Evolutionary conservation across 495 filamentous ascomycete species (phyloP).

Genomic region (Astrothelium subdiscretum): DNA sequence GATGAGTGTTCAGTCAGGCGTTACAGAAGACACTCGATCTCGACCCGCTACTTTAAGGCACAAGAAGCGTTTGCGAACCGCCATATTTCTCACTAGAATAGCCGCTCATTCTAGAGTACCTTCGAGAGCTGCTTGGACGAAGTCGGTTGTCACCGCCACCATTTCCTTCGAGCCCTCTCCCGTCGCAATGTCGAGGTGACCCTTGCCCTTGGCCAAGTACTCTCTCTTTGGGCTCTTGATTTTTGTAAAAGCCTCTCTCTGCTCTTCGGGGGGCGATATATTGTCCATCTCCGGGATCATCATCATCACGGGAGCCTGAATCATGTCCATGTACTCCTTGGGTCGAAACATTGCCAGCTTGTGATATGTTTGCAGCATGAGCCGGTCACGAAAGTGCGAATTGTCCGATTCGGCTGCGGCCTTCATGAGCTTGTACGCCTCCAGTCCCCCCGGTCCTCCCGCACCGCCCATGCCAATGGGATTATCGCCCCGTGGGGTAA

Average conservation of each 20-base stretch:
- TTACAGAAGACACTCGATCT: too few relatives aligned
- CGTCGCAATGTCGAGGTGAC: slow-evolving; percentile 5
- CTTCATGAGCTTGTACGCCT: slow-evolving; percentile 14
- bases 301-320: slow-evolving; percentile 16
- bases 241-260: neutral
- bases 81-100: too few relatives aligned
- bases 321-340: slow-evolving; percentile 10
- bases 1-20: too few relatives aligned
- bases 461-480: slow-evolving; percentile 19
- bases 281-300: slow-evolving; percentile 19
- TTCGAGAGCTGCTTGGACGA: neutral
- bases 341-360: slow-evolving; percentile 7
- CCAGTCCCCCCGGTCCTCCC: slow-evolving; percentile 11
- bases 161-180: slow-evolving; percentile 5
- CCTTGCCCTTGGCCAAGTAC: slow-evolving; percentile 6
- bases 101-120: neutral
- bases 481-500: slow-evolving; percentile 31
- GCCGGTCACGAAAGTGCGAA: slow-evolving; percentile 1
- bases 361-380: neutral
- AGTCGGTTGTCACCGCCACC: neutral
- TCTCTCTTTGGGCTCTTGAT: slow-evolving; percentile 1
- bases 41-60: too few relatives aligned
- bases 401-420: slow-evolving; percentile 13
- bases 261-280: slow-evolving; percentile 11
- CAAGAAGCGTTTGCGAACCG: too few relatives aligned